Conservation (phyloP, 2,329 filamentous ascomycete species). For the Pyrenophora seminiperda region DNA sequence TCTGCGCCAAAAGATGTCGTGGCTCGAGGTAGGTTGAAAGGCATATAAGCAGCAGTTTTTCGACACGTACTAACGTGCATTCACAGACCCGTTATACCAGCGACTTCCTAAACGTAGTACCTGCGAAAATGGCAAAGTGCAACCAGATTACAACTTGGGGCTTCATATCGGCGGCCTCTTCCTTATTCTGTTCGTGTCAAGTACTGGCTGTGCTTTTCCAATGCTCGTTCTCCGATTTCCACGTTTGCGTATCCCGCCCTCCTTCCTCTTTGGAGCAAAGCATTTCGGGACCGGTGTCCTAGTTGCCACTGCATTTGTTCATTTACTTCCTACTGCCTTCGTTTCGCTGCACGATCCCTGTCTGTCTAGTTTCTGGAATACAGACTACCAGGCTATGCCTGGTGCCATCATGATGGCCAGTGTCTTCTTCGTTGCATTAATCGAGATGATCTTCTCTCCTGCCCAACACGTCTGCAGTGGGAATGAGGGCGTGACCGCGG, state of each 20-base stretch:
- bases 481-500: slow-evolving; percentile 46
- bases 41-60: background rate
- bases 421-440: slow-evolving; percentile 64
- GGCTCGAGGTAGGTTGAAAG: slow-evolving; percentile 14
- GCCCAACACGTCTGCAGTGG: slow-evolving; percentile 63
- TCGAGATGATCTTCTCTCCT: slow-evolving; percentile 64
- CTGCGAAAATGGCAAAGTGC: slow-evolving; percentile 30
- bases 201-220: slow-evolving; percentile 63
- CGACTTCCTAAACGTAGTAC: slow-evolving; percentile 25
- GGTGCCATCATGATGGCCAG: slow-evolving; percentile 67
- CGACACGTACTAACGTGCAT: background rate
- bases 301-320: slow-evolving; percentile 82
- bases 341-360: slow-evolving; percentile 51
- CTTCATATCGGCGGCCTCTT: slow-evolving; percentile 43
- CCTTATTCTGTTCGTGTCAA: slow-evolving; percentile 42
- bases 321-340: slow-evolving; percentile 67
- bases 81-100: slow-evolving; percentile 13
- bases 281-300: slow-evolving; percentile 74
- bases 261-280: slow-evolving; percentile 63
- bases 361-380: slow-evolving; percentile 63
- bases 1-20: slow-evolving; percentile 9
- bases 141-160: slow-evolving; percentile 34
- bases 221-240: slow-evolving; percentile 65
- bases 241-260: slow-evolving; percentile 62
- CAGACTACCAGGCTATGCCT: slow-evolving; percentile 64